Conservation (phyloP, 495 filamentous ascomycete species). For the Cercophora newfieldiana region DNA sequence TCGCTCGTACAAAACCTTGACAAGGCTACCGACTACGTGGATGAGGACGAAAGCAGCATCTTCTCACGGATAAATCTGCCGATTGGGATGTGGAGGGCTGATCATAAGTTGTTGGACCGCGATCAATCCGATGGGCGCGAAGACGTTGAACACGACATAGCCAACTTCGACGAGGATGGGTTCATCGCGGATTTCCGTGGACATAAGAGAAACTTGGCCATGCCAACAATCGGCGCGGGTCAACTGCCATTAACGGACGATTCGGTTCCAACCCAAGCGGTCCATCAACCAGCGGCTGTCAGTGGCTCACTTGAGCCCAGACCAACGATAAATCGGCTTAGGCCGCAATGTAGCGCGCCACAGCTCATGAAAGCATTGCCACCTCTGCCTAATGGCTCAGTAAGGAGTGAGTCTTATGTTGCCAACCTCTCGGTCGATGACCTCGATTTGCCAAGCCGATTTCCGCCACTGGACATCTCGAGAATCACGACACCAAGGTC, state of each 20-base stretch:
- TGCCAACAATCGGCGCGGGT: slow-evolving; percentile 10
- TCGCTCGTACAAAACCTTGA: slow-evolving; percentile 24
- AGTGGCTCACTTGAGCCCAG: slow-evolving; percentile 49
- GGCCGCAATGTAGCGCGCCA: slow-evolving; percentile 51
- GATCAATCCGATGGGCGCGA: neutral
- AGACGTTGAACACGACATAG: neutral
- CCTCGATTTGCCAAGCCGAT: neutral
- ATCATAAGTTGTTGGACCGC: neutral
- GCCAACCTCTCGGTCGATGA: neutral
- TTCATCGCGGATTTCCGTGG: neutral
- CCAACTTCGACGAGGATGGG: neutral
- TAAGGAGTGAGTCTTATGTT: slow-evolving; percentile 17
- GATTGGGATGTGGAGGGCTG: neutral
- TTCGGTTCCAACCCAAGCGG: neutral
- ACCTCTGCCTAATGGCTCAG: slow-evolving; percentile 35
- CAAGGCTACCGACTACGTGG: slow-evolving; percentile 8
- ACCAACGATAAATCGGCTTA: slow-evolving; percentile 46
- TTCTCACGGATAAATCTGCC: neutral
- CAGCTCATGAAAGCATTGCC: slow-evolving; percentile 53
- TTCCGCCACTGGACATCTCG: slow-evolving; percentile 9
- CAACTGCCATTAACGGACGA: slow-evolving; percentile 1
- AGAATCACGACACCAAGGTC: slow-evolving; percentile 5
- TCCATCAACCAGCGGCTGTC: slow-evolving; percentile 15
- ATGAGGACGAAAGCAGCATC: neutral
- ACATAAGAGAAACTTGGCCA: slow-evolving; percentile 16